phyloP scores from a whole-genome alignment of 2,329 filamentous ascomycete species.

The Lachnellula cervina region DNA sequence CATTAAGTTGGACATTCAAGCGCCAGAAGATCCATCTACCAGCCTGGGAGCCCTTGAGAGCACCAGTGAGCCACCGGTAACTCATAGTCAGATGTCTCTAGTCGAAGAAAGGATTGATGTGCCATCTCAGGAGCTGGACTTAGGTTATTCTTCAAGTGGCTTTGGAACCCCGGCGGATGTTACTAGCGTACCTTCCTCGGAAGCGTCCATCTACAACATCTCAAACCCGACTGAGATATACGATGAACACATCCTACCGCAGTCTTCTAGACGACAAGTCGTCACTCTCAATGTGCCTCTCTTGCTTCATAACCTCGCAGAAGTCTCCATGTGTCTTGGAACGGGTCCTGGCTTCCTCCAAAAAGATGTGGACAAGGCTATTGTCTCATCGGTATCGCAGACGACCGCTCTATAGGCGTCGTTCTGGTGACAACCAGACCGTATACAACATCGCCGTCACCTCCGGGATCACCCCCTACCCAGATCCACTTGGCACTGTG shows the following conservation, averaged over 20 bases:
- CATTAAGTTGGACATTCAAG: background rate
- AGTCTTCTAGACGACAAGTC: background rate
- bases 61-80: background rate
- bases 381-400: background rate
- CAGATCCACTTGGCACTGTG: conserved; percentile 1
- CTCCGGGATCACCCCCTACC: conserved; percentile 5
- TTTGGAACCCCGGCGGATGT: no score
- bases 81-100: background rate
- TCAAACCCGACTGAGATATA: background rate
- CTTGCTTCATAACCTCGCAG: conserved; percentile 1
- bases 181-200: no score
- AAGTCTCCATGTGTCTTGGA: conserved; percentile 2
- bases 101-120: no score
- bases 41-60: background rate
- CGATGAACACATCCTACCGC: background rate
- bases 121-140: no score
- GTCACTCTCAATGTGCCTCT: background rate
- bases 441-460: conserved; percentile 12
- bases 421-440: background rate
- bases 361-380: background rate
- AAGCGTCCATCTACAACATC: no score
- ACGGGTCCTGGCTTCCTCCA: conserved; percentile 3
- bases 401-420: background rate
- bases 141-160: no score
- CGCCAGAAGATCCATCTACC: background rate